A percentile compares a stretch with the other conserved stretches of the same genome.
These are phyloP conservation scores for Penicillium corylophilum DNA, from an alignment of 2,329 filamentous ascomycete genomes.

Conservation along the genomic window DNA sequence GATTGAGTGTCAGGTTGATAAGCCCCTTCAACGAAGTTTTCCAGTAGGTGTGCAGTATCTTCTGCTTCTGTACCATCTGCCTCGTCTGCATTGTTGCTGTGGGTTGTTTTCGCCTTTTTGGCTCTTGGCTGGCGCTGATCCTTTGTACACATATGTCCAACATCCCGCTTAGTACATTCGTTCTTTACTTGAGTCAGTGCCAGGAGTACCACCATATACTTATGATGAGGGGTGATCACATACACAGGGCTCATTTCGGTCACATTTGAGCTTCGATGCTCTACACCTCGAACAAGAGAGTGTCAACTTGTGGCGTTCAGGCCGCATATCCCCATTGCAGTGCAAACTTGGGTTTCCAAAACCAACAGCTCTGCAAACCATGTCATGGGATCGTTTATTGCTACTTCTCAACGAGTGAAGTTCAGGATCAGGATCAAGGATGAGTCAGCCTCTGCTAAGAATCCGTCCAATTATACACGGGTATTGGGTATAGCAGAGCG, in stretches of 20 bases:
- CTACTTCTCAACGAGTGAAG: no score
- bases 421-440: no score
- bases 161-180: slow-evolving; percentile 14
- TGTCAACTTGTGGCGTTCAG: slow-evolving; percentile 1
- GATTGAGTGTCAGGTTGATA: neutral
- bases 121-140: slow-evolving; percentile 18
- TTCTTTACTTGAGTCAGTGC: neutral
- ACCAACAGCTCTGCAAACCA: no score
- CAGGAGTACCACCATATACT: no score
- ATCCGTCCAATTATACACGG: no score
- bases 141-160: slow-evolving; percentile 15
- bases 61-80: slow-evolving; percentile 1
- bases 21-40: slow-evolving; percentile 4
- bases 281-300: slow-evolving; percentile 17
- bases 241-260: slow-evolving; percentile 17
- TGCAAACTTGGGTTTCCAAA: no score
- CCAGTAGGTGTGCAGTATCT: slow-evolving; percentile 3
- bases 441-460: no score
- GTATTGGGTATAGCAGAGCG: no score
- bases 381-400: no score
- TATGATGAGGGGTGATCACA: neutral
- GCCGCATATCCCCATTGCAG: neutral
- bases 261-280: slow-evolving; percentile 16
- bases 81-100: no score
- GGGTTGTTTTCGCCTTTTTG: slow-evolving; percentile 4